Evolutionary conservation across 148 eudicot genomes (phyloP).

Genomic region (Polygonum aviculare): DNA sequence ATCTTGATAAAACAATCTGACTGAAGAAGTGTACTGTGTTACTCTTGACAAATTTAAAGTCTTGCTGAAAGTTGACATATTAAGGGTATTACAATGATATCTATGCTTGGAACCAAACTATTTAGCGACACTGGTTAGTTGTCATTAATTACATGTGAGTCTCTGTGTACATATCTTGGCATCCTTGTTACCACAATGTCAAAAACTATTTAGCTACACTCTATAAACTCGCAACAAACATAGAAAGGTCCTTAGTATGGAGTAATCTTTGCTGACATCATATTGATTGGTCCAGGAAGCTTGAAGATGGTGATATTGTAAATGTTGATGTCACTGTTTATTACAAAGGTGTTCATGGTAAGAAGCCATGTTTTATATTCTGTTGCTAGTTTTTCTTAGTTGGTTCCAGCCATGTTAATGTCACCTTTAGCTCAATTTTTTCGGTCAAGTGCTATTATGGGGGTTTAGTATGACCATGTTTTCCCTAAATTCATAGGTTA

Average conservation of each 20-base stretch:
- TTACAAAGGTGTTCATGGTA: conserved; percentile 97
- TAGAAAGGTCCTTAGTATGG: background rate
- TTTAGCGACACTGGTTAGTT: background rate
- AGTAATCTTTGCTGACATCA: conserved; percentile 2
- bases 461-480: conserved; percentile 14
- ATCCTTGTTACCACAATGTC: background rate
- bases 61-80: background rate
- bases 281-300: conserved; percentile 46
- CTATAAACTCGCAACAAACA: background rate
- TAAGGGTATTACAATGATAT: background rate
- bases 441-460: background rate
- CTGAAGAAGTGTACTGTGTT: background rate
- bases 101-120: background rate
- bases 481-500: conserved; percentile 42
- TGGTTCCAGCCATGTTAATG: background rate
- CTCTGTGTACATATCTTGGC: background rate
- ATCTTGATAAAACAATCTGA: background rate
- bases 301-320: conserved; percentile 98
- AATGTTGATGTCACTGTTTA: conserved; percentile 90
- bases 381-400: no score
- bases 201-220: background rate
- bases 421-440: background rate
- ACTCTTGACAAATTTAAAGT: conserved; percentile 2
- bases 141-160: background rate
- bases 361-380: conserved; percentile 13